A percentile compares a stretch with the other conserved stretches of the same genome.
These are phyloP conservation scores for Nasturtium officinale DNA, from an alignment of 345 rosid species.

Conservation along the genomic window DNA sequence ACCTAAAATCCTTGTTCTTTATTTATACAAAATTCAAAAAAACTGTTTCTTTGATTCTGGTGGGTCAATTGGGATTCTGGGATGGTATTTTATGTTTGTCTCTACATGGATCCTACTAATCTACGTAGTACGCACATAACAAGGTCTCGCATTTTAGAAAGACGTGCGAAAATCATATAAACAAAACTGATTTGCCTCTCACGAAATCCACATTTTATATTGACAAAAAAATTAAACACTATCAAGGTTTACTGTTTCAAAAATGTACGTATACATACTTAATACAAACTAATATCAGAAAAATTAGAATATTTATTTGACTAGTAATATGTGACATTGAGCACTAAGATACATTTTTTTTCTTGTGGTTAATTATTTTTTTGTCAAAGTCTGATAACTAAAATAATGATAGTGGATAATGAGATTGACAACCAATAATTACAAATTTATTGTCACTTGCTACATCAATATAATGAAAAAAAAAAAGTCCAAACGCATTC, in stretches of 20 bases:
- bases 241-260: background rate
- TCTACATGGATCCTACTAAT: slow-evolving; percentile 31
- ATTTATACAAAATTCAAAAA: too few relatives aligned
- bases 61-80: too few relatives aligned
- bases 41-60: too few relatives aligned
- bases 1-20: too few relatives aligned
- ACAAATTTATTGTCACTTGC: background rate
- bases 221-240: slow-evolving; percentile 24
- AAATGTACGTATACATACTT: background rate
- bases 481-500: background rate
- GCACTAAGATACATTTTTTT: background rate
- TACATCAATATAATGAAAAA: background rate
- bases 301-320: background rate
- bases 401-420: background rate
- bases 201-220: slow-evolving; percentile 35
- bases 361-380: background rate
- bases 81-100: too few relatives aligned
- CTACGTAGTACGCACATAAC: slow-evolving; percentile 19
- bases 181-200: slow-evolving; percentile 13
- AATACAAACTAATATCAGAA: slow-evolving; percentile 10
- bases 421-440: background rate
- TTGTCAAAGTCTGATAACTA: too few relatives aligned
- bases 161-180: slow-evolving; percentile 26
- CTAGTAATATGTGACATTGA: background rate
- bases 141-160: slow-evolving; percentile 6